phyloP scores from a whole-genome alignment of 1,139 yeast genomes.

The Magnusiomyces ingens region DNA sequence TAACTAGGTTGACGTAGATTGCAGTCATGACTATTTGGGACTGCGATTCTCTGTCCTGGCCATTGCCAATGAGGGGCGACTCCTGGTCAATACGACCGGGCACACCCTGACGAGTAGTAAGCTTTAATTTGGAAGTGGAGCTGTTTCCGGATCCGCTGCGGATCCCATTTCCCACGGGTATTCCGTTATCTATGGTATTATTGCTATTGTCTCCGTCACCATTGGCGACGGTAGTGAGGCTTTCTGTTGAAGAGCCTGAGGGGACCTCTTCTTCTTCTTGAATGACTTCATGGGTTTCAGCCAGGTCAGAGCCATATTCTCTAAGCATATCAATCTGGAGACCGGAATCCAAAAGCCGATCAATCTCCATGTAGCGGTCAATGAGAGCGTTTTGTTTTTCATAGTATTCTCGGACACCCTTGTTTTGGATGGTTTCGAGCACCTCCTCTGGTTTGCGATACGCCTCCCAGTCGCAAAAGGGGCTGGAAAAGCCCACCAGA shows the following conservation, averaged over 20 bases:
- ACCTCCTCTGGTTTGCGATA: constrained; percentile 27
- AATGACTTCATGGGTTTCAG: constrained; percentile 11
- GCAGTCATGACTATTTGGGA: constrained; percentile 48
- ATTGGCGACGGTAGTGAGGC: constrained; percentile 10
- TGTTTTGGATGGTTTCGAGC: constrained; percentile 26
- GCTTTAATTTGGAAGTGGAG: constrained; percentile 8
- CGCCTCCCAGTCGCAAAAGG: constrained; percentile 47
- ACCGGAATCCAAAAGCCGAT: constrained; percentile 63
- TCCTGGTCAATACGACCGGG: constrained; percentile 59
- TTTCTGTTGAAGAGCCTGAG: no score
- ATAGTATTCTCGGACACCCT: constrained; percentile 27
- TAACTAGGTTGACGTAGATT: constrained; percentile 55
- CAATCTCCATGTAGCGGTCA: constrained; percentile 53
- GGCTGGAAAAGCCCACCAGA: constrained; percentile 48
- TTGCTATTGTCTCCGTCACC: constrained; percentile 6
- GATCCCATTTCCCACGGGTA: no score
- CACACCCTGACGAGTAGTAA: constrained; percentile 34
- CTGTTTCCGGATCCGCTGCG: not conserved
- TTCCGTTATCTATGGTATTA: constrained; percentile 2
- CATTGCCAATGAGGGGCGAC: constrained; percentile 46
- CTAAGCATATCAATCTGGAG: constrained; percentile 59
- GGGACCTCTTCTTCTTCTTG: constrained; percentile 12
- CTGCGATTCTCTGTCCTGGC: constrained; percentile 36
- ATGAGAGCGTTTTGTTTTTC: constrained; percentile 51
- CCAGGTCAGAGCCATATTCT: constrained; percentile 47